These are phyloP conservation scores for Viridothelium virens DNA, from an alignment of 495 filamentous ascomycete species.

Conservation along the genomic window DNA sequence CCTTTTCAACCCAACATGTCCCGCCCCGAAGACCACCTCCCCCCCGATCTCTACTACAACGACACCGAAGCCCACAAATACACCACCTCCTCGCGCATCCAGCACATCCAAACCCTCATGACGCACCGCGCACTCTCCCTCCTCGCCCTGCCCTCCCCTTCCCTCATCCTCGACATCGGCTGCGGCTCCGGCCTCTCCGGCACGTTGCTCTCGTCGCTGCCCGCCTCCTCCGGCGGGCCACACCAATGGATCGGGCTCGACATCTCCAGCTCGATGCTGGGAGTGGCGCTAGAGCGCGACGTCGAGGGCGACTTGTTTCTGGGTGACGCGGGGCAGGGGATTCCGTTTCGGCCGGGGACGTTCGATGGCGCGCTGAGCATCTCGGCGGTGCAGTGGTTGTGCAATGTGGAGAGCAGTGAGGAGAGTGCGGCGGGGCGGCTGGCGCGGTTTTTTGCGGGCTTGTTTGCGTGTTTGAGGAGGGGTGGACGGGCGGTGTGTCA, in stretches of 20 bases:
- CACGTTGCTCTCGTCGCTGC: slow-evolving; percentile 70
- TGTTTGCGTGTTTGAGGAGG: slow-evolving; percentile 74
- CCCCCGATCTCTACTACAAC: slow-evolving; percentile 94
- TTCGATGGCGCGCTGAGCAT: slow-evolving; percentile 96
- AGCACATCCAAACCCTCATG: slow-evolving; percentile 90
- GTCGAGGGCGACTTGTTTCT: slow-evolving; percentile 87
- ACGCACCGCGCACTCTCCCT: slow-evolving; percentile 85
- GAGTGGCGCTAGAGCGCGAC: slow-evolving; percentile 81
- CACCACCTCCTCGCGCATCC: slow-evolving; percentile 93
- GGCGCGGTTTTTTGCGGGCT: slow-evolving; percentile 79
- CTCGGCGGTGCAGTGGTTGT: slow-evolving; percentile 93
- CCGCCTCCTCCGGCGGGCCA: slow-evolving; percentile 63
- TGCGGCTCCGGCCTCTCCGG: slow-evolving; percentile 93
- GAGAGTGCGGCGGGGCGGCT: slow-evolving; percentile 69
- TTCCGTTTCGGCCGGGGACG: slow-evolving; percentile 84
- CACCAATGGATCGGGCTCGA: slow-evolving; percentile 96
- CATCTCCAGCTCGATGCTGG: slow-evolving; percentile 86
- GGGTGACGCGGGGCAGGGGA: slow-evolving; percentile 88
- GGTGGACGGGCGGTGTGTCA: slow-evolving; percentile 91
- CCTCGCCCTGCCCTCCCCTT: slow-evolving; percentile 70
- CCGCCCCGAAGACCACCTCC: slow-evolving; percentile 86
- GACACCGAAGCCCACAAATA: slow-evolving; percentile 92
- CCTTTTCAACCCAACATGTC: slow-evolving; percentile 53
- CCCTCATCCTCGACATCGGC: slow-evolving; percentile 86
- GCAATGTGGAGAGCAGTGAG: slow-evolving; percentile 84